A percentile compares a stretch with the other conserved stretches of the same genome.
These are phyloP conservation scores for Ophiostoma tasmaniense DNA, from an alignment of 2,329 filamentous ascomycete genomes.

Conservation along the genomic window DNA sequence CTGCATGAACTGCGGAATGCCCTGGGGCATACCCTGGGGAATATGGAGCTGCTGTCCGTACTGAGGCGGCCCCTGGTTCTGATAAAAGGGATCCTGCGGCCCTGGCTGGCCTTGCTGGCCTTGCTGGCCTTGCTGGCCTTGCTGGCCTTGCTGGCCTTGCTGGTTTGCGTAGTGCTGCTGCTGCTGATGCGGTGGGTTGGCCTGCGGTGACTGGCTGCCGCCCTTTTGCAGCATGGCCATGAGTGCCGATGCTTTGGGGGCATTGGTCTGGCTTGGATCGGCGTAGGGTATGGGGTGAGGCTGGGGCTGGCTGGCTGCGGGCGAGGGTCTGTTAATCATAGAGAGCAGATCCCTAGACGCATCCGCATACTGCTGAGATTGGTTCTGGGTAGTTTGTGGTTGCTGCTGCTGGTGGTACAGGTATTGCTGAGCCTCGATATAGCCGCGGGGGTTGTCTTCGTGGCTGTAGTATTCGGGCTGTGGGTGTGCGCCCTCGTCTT, in stretches of 20 bases:
- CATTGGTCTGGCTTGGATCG: not conserved
- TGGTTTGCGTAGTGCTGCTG: conserved; percentile 37
- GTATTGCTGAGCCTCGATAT: conserved; percentile 7
- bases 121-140: conserved; percentile 33
- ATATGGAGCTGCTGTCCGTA: not conserved
- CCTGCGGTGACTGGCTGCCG: conserved; percentile 37
- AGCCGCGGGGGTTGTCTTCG: not conserved
- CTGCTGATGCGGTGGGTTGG: conserved; percentile 46
- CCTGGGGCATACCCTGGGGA: not conserved
- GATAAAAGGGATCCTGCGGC: conserved; percentile 22
- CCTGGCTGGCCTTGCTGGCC: conserved; percentile 32
- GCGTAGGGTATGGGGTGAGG: not conserved
- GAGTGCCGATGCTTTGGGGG: not conserved
- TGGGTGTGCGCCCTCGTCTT: conserved; percentile 45
- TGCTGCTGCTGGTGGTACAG: conserved; percentile 17
- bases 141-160: conserved; percentile 26
- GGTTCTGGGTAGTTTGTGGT: not conserved
- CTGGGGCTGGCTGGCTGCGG: conserved; percentile 2
- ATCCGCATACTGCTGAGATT: conserved; percentile 2
- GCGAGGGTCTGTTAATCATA: not conserved
- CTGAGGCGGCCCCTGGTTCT: conserved; percentile 12
- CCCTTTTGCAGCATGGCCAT: conserved; percentile 10
- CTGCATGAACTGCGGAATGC: not conserved
- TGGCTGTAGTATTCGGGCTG: not conserved
- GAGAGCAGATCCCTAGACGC: not conserved